Evolutionary conservation across 2,329 filamentous ascomycete species (phyloP), one percentile per base, ranked within the genome.

Genomic region (Arthrobotrys sphaeroides): DNA sequence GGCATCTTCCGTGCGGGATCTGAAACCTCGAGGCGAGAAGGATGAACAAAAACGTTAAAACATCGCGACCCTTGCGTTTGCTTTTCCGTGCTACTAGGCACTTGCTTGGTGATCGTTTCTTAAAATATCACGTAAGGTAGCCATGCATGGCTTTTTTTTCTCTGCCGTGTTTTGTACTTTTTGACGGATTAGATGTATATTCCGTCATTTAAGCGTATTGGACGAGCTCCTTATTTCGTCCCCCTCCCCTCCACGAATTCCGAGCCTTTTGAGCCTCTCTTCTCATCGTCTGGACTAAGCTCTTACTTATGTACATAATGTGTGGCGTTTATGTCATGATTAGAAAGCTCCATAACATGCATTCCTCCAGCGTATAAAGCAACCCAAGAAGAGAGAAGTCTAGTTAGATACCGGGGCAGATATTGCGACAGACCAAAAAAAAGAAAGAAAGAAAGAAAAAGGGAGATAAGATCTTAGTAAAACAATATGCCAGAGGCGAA

Each of bases 251-350:
- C 31, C 31, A 9, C 31, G 7, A 12, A 6, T 9, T 12, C 12
- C 31, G 31, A 33, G 31, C 31, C 31, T 33, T 3, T 55, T 31
- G 51, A 38, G 51, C 31, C 28, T 55, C 18, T n/a, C 28, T n/a
- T 43, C 40, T 22, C 18, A 7, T 40, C 36, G 31, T 33, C 31
- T 33, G 5, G 31, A 33, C 12, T 12, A 5, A 12, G 31, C 5
- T 33, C 12, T 5, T 33, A 33, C 12, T 5, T 40, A 40, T 40
- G 36, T 40, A 40, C 12, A 12, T 33, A 33, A 5, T 5, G 51
- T 36, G 51, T 55, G 51, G 51, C 51, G 51, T 55, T 55, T 55
- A 38, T 55, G 51, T 55, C 51, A 55, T 55, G 51, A 38, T 55
- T 55, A 55, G 36, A 55, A 55, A 55, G n/a, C n/a, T n/a, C n/a